phyloP scores from a whole-genome alignment of 1,284 basidiomycete species.

The Ganoderma meredithae region DNA sequence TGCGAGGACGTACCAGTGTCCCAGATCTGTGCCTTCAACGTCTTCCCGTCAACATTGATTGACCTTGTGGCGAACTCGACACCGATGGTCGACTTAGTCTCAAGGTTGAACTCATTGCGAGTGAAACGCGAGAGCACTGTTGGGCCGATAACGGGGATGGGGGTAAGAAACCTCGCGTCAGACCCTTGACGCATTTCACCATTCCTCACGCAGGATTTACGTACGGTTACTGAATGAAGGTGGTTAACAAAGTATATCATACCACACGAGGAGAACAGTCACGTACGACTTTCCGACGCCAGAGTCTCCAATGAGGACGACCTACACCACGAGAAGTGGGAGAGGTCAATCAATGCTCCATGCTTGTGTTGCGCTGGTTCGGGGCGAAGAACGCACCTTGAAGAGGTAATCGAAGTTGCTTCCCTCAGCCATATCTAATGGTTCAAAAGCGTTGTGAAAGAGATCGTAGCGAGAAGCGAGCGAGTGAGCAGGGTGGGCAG shows the following conservation, averaged over 20 bases:
- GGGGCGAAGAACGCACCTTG: conserved; percentile 68
- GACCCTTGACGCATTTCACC: conserved; percentile 8
- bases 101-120: conserved; percentile 98
- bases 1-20: conserved; percentile 80
- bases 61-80: conserved; percentile 99
- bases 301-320: conserved; percentile 98
- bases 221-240: conserved; percentile 42
- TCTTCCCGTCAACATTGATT: conserved; percentile 95
- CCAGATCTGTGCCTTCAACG: conserved; percentile 99
- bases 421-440: conserved; percentile 80
- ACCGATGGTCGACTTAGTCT: conserved; percentile 98
- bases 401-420: conserved; percentile 95
- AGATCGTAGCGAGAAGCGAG: conserved; percentile 23
- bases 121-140: conserved; percentile 95
- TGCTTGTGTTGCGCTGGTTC: conserved; percentile 9
- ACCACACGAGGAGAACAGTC: conserved; percentile 20
- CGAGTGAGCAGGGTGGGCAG: conserved; percentile 20
- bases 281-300: conserved; percentile 98
- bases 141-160: background rate
- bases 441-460: conserved; percentile 25
- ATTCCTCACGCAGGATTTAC: conserved; percentile 19
- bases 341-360: conserved; percentile 22
- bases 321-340: conserved; percentile 54
- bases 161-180: conserved; percentile 19
- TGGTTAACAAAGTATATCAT: background rate